Evolutionary conservation across 169 alveolate species (phyloP), one percentile per base, ranked within the genome.

Genomic region (Eimeria praecox): DNA sequence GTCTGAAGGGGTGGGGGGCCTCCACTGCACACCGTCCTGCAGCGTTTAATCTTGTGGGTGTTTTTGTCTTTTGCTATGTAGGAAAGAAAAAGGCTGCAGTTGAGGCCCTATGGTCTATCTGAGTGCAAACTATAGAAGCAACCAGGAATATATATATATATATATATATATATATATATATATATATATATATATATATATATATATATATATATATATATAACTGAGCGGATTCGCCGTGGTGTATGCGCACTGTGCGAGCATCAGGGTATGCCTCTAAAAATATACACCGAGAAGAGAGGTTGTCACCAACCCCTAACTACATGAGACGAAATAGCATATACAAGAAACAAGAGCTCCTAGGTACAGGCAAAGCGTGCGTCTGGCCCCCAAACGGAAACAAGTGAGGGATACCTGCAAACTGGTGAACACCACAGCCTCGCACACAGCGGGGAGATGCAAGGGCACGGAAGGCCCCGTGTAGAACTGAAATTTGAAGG

Each of bases 1-100:
- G 62, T 44, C 66, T 46, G 30, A 24, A 44, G 44, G 88, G 88
- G 62, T 46, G 44, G 66, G 64, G 14, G 64, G 66, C 54, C 75
- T 42, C 93, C 93, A 64, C 44, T 86, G 80, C 77, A 86, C 59
- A 42, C 93, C 46, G 82, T 86, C 80, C 44, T 86, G 44, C 77
- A 82, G 82, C 40, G 82, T 40, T 30, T 62, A 24, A 35, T 86
- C 22, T 71, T 59, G 80, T 86, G 83, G 14, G 64, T 86, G 49
- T 86, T 56, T 52, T 52, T 52, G 62, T 20, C 62, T 1, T 2
- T 52, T 1, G 80, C 78, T 66, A 33, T 0, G 27, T 44, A 33
- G 24, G 44, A 33, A 66, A 66, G 42, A 33, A 10, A 66, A 30
- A 30, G 1, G 46, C 42, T 30, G 78, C 33, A 9, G 46, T 10